Conservation (phyloP, 2,329 filamentous ascomycete genomes). For the Elsinoe fawcettii region DNA sequence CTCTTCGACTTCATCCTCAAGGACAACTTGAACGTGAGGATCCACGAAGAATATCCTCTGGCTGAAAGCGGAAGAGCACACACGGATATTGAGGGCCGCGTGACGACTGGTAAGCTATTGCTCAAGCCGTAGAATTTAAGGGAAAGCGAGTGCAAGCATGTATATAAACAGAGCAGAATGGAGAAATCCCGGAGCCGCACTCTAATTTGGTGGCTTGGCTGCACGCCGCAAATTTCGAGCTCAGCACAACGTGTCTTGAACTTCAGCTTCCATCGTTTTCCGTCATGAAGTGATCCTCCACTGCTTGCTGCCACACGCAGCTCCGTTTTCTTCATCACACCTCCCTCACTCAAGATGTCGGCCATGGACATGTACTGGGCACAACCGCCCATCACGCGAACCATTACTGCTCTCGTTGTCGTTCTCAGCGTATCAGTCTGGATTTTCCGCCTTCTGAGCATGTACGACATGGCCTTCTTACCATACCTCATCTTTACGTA, state of each 20-base stretch:
- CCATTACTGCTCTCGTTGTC: constrained; percentile 57
- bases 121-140: constrained; percentile 52
- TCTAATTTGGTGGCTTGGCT: constrained; percentile 1
- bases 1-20: constrained; percentile 64
- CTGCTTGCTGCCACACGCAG: constrained; percentile 1
- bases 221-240: not conserved
- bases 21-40: constrained; percentile 61
- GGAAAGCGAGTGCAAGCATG: not conserved
- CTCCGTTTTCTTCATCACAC: not conserved
- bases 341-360: constrained; percentile 9
- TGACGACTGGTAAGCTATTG: constrained; percentile 76
- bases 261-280: constrained; percentile 13
- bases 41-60: constrained; percentile 72
- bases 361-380: constrained; percentile 56
- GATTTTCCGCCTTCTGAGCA: constrained; percentile 46
- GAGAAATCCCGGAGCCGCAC: constrained; percentile 1
- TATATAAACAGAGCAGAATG: not conserved
- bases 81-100: constrained; percentile 68
- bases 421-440: constrained; percentile 55
- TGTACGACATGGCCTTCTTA: constrained; percentile 49
- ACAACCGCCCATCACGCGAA: constrained; percentile 62
- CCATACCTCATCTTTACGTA: constrained; percentile 38
- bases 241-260: constrained; percentile 11
- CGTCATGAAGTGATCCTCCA: constrained; percentile 9
- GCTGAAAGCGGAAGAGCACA: constrained; percentile 67